phyloP scores from a whole-genome alignment of 108 stramenopile species.

The Nitzschia sp. region DNA sequence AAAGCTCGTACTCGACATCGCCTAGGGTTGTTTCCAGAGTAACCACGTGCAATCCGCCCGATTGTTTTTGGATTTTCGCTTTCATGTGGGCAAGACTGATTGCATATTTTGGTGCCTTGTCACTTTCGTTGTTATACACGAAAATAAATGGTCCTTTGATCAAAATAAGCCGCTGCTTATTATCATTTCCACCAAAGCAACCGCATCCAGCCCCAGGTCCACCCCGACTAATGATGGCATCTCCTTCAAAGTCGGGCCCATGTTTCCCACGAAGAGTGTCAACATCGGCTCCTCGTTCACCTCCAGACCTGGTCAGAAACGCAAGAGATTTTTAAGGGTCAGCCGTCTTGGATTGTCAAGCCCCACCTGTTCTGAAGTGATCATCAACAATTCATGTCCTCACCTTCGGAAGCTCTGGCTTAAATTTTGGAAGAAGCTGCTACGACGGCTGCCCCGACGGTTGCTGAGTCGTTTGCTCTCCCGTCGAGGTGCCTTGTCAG shows the following conservation, averaged over 20 bases:
- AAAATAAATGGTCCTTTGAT: slow-evolving; percentile 86
- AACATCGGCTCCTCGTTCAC: slow-evolving; percentile 65
- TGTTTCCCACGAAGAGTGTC: slow-evolving; percentile 69
- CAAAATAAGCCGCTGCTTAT: slow-evolving; percentile 54
- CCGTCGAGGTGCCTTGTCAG: neutral
- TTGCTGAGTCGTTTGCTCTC: slow-evolving; percentile 1
- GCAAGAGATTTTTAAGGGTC: neutral
- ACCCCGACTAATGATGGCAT: slow-evolving; percentile 60
- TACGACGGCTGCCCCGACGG: slow-evolving; percentile 9
- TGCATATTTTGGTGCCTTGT: slow-evolving; percentile 73
- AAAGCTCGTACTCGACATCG: slow-evolving; percentile 74
- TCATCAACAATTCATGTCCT: neutral
- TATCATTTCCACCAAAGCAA: slow-evolving; percentile 41
- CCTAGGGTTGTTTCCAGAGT: slow-evolving; percentile 63
- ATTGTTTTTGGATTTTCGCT: slow-evolving; percentile 10
- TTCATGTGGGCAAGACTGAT: slow-evolving; percentile 59
- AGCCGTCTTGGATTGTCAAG: neutral
- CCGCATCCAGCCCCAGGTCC: slow-evolving; percentile 36
- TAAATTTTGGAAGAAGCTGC: slow-evolving; percentile 31
- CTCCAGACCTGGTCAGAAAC: slow-evolving; percentile 51
- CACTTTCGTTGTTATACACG: slow-evolving; percentile 58
- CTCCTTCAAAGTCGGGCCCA: slow-evolving; percentile 83
- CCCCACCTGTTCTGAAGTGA: neutral
- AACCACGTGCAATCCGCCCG: slow-evolving; percentile 30
- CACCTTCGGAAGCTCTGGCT: slow-evolving; percentile 36